These are phyloP conservation scores for Allium fistulosum DNA, from an alignment of 106 monocot species.

Conservation along the genomic window DNA sequence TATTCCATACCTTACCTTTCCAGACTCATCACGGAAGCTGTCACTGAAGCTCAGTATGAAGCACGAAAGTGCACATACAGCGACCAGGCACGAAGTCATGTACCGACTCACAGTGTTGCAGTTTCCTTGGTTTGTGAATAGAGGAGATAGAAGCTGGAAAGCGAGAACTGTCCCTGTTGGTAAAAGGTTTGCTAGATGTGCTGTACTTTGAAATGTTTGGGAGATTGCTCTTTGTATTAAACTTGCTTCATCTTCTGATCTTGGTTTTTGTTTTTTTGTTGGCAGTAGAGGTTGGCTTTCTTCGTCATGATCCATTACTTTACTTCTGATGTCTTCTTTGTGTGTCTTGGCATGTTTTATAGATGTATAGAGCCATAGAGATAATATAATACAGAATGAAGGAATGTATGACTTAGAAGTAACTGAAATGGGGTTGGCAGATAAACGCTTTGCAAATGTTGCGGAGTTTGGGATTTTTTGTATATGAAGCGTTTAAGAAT, in stretches of 20 bases:
- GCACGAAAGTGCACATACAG: slow-evolving; percentile 28
- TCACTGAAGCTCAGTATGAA: slow-evolving; percentile 44
- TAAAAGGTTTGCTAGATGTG: slow-evolving; percentile 37
- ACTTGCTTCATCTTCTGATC: not conserved
- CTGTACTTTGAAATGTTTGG: slow-evolving; percentile 30
- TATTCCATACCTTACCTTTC: slow-evolving; percentile 24
- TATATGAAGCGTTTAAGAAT: no score
- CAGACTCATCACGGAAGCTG: slow-evolving; percentile 25
- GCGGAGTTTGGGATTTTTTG: no score
- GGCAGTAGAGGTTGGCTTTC: slow-evolving; percentile 8
- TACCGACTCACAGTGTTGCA: slow-evolving; percentile 6
- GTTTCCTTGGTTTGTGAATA: slow-evolving; percentile 22
- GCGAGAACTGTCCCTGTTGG: slow-evolving; percentile 33
- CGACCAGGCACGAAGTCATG: slow-evolving; percentile 24
- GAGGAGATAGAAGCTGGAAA: slow-evolving; percentile 36
- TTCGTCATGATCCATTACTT: not conserved
- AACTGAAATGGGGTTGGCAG: no score
- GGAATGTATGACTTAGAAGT: no score
- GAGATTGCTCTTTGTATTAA: slow-evolving; percentile 10
- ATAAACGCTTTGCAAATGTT: no score
- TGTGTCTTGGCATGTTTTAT: no score
- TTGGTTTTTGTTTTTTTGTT: not conserved
- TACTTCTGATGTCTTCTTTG: no score
- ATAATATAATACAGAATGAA: no score
- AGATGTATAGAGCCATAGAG: no score